Evolutionary conservation across 2,329 filamentous ascomycete genomes (phyloP), one percentile per base, ranked within the genome.

Genomic region (Penicillium thymicola): DNA sequence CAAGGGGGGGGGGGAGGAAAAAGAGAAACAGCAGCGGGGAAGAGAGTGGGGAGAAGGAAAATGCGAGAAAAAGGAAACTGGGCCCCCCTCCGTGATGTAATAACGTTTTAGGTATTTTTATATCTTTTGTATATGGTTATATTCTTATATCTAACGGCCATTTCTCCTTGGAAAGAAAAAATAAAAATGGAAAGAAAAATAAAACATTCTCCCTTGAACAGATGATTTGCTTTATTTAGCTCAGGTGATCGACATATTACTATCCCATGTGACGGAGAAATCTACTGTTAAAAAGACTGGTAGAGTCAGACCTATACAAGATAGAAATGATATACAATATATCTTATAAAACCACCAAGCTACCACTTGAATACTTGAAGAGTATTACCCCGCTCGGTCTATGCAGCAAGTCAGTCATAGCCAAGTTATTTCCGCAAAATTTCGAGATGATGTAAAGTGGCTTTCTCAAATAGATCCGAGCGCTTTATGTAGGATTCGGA

Each of bases 1-100:
- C 47, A 30, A 27, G 28, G 46, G 59, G 59, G 50, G 45, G 27
- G 21, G 21, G 21, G 21, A 36, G 18, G 13, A 41, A 45, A 57
- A 42, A 46, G 34, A 34, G 45, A 62, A 57, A 54, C 43, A n/a
- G 27, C 48, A 48, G 55, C 58, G 58, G 58, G 55, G 51, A 40
- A 44, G n/a, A 28, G 57, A 56, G 51, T 58, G 61, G 49, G 54
- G 60, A 52, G 55, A 57, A 57, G 51, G 59, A 57, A 58, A 57
- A 49, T 52, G 34, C 54, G 46, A 54, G 45, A 50, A 48, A 45
- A 53, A 48, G 46, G 42, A 43, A 44, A 48, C 38, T 43, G 49
- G 43, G 27, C 44, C 49, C 54, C 49, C 49, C 41, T 34, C 52
- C 54, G 59, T 61, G 59, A 61, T 61, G 59, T 61, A 62, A 62